Conservation (phyloP, 192 early-diverging fungal species). For the Backusella westeae region DNA sequence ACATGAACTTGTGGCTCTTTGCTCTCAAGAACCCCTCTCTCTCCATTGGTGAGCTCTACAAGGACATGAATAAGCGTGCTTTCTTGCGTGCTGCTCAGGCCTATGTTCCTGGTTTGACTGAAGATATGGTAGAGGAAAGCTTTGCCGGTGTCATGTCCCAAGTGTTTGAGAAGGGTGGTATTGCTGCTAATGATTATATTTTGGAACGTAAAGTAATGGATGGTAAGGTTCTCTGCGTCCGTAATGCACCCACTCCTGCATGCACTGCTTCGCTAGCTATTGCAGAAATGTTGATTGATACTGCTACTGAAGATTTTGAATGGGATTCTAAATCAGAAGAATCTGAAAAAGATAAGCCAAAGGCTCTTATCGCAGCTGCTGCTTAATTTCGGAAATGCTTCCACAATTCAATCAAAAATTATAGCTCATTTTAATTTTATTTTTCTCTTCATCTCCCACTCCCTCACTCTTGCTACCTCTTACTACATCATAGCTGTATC, state of each 20-base stretch:
- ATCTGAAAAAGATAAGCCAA: neutral
- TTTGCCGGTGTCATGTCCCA: conserved; percentile 38
- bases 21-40: conserved; percentile 30
- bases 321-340: conserved; percentile 19
- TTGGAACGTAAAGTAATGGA: conserved; percentile 37
- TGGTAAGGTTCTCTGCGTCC: conserved; percentile 28
- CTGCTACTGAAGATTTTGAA: conserved; percentile 32
- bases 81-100: conserved; percentile 31
- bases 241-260: conserved; percentile 39
- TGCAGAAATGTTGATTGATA: conserved; percentile 33
- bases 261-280: conserved; percentile 36
- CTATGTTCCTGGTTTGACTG: conserved; percentile 29
- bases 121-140: conserved; percentile 37
- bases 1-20: conserved; percentile 28
- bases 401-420: neutral
- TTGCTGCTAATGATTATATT: conserved; percentile 34
- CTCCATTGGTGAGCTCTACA: conserved; percentile 34
- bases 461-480: neutral
- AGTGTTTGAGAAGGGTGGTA: conserved; percentile 32
- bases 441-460: neutral
- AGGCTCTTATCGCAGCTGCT: conserved; percentile 3
- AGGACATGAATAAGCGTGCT: conserved; percentile 32
- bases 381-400: neutral
- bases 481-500: neutral
- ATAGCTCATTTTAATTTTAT: neutral